Base-by-base conservation (phyloP, 192 early-diverging fungal genomes). In the Mortierella hygrophila region DNA sequence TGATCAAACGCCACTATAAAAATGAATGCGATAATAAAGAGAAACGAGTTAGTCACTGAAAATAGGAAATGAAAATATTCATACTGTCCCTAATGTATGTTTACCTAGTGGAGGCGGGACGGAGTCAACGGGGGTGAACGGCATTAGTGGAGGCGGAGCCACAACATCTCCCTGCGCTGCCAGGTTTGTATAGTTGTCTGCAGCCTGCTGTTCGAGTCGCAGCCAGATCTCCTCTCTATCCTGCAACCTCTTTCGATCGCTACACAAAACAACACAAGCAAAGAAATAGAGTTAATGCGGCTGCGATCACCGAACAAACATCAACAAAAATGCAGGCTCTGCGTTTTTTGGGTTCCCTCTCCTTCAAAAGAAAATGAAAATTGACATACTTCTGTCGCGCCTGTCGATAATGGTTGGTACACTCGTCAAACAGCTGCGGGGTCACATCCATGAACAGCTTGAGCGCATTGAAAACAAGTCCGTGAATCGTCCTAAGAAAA, bases 361-460 rank as follows among this genome's bases (percentile, higher is more conserved):
- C n/a, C n/a, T 9, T 60, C 23, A 60, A 9, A 41, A 26, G 4
- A 69, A 38, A 41, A 71, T 20, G 4, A 46, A 18, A 37, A 79
- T 60, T 52, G n/a, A 90, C 92, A 80, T 90, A 97, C 96, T 92
- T 79, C 88, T 97, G 95, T 37, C 96, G 93, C 75, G 93, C 93
- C 57, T 94, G 93, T 87, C 97, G 97, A 92, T 96, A 98, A 80
- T 98, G 93, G 76, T 94, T 92, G 16, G 97, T 94, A 86, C 97
- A 99, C 77, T 97, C 93, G 87, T 99, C 97, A 92, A 99, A 99
- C 70, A 99, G 84, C 75, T 94, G 93, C 44, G 97, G 97, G 88
- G 95, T 94, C 65, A 97, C 96, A 70, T 98, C 96, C 93, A 99
- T 98, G 88, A 99, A 97, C 73, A 98, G 93, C 81, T 99, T 98